These are phyloP conservation scores for Moesziomyces antarcticus DNA, from an alignment of 1,284 basidiomycete genomes.

Conservation along the genomic window DNA sequence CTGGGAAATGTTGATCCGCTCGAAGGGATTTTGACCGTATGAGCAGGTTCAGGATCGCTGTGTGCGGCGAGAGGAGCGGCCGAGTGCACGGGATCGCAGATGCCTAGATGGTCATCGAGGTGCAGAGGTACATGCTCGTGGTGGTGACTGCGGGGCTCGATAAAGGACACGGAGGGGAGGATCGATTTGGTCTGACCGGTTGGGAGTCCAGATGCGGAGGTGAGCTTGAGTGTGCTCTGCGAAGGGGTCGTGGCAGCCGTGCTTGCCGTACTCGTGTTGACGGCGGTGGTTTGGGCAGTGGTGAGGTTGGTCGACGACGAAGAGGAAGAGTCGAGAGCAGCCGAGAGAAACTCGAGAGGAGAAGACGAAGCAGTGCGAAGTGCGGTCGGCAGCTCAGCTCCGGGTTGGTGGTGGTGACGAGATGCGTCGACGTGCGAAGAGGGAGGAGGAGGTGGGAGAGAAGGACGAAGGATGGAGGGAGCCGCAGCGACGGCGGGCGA, in stretches of 20 bases:
- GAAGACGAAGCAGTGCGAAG: slow-evolving; percentile 5
- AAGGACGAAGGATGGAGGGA: slow-evolving; percentile 3
- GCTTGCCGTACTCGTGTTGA: slow-evolving; percentile 6
- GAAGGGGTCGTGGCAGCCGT: slow-evolving; percentile 24
- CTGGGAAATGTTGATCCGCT: no score
- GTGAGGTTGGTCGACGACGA: slow-evolving; percentile 17
- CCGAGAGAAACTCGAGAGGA: not conserved
- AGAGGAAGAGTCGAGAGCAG: slow-evolving; percentile 9
- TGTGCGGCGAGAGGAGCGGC: not conserved
- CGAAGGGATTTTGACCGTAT: not conserved
- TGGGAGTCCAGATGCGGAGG: not conserved
- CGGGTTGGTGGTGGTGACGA: slow-evolving; percentile 3
- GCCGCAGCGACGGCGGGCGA: not conserved
- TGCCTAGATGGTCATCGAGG: not conserved
- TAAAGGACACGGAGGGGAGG: not conserved
- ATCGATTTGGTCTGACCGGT: not conserved
- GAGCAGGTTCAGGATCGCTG: not conserved
- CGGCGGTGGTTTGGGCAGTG: slow-evolving; percentile 3
- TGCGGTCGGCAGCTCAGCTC: not conserved
- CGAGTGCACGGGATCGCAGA: not conserved
- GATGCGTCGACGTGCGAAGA: slow-evolving; percentile 4
- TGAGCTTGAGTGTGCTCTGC: slow-evolving; percentile 21
- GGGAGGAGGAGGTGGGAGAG: slow-evolving; percentile 5
- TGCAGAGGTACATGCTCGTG: not conserved
- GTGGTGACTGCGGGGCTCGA: not conserved